phyloP scores from a whole-genome alignment of 164 flowering plant genomes.

The Annona cherimola region DNA sequence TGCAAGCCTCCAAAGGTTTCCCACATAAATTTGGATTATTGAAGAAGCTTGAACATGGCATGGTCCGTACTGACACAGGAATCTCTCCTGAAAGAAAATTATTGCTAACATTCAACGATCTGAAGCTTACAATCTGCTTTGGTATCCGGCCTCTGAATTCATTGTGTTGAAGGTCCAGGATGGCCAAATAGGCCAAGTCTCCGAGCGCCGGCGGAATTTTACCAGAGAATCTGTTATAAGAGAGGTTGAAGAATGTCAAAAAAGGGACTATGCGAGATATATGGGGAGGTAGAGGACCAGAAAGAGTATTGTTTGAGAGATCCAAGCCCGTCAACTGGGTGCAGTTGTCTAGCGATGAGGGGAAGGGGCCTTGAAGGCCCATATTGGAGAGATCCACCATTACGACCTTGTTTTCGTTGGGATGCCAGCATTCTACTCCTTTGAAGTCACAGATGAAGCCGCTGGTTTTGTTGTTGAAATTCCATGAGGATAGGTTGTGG shows the following conservation, averaged over 20 bases:
- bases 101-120: slow-evolving; percentile 40
- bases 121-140: slow-evolving; percentile 31
- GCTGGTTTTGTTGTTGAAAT: slow-evolving; percentile 39
- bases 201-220: slow-evolving; percentile 42
- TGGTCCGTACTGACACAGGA: slow-evolving; percentile 18
- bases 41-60: slow-evolving; percentile 29
- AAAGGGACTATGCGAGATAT: slow-evolving; percentile 23
- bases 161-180: slow-evolving; percentile 48
- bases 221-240: slow-evolving; percentile 56
- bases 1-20: slow-evolving; percentile 16
- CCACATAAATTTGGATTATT: slow-evolving; percentile 66
- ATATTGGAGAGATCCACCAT: slow-evolving; percentile 41
- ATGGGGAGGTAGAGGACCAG: slow-evolving; percentile 51
- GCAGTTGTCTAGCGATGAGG: slow-evolving; percentile 50
- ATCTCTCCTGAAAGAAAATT: slow-evolving; percentile 53
- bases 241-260: slow-evolving; percentile 54
- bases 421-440: slow-evolving; percentile 82
- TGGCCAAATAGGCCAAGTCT: slow-evolving; percentile 43
- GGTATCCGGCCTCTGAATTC: slow-evolving; percentile 56
- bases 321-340: slow-evolving; percentile 58
- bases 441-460: slow-evolving; percentile 61
- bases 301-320: slow-evolving; percentile 51
- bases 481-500: slow-evolving; percentile 42
- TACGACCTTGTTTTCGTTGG: slow-evolving; percentile 49
- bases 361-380: slow-evolving; percentile 71